A percentile compares a stretch with the other conserved stretches of the same genome.
Conservation (phyloP, 495 filamentous ascomycete species). For the Aspergillus coremiiformis region DNA sequence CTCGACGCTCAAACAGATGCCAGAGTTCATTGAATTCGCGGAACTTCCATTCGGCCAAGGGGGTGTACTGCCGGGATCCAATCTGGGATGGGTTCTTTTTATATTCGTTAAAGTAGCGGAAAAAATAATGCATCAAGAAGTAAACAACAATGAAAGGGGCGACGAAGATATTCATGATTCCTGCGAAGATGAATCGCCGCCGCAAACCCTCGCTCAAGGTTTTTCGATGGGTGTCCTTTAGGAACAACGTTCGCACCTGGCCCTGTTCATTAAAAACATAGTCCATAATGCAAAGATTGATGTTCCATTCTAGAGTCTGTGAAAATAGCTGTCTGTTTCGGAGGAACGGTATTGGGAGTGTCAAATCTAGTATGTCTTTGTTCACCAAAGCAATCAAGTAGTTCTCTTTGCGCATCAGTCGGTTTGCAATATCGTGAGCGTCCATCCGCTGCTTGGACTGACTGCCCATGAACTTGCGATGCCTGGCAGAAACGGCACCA, state of each 20-base stretch:
- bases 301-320: constrained; percentile 76
- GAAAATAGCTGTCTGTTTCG: constrained; percentile 73
- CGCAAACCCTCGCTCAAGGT: constrained; percentile 69
- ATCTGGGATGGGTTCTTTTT: constrained; percentile 83
- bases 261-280: constrained; percentile 86
- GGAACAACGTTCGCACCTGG: constrained; percentile 72
- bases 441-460: constrained; percentile 94
- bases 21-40: constrained; percentile 95
- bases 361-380: constrained; percentile 86
- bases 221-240: constrained; percentile 73
- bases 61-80: constrained; percentile 80
- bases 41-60: constrained; percentile 95
- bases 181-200: constrained; percentile 69
- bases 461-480: constrained; percentile 64
- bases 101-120: constrained; percentile 91
- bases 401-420: constrained; percentile 93
- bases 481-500: constrained; percentile 49
- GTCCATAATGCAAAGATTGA: constrained; percentile 82
- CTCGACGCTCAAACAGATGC: constrained; percentile 80
- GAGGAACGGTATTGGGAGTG: constrained; percentile 77
- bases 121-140: constrained; percentile 78
- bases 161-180: constrained; percentile 75
- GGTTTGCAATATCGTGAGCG: constrained; percentile 94
- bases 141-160: constrained; percentile 79
- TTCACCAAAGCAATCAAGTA: constrained; percentile 95